Base-by-base conservation (phyloP, 805 yeast genomes). In the Metschnikowia similis region DNA sequence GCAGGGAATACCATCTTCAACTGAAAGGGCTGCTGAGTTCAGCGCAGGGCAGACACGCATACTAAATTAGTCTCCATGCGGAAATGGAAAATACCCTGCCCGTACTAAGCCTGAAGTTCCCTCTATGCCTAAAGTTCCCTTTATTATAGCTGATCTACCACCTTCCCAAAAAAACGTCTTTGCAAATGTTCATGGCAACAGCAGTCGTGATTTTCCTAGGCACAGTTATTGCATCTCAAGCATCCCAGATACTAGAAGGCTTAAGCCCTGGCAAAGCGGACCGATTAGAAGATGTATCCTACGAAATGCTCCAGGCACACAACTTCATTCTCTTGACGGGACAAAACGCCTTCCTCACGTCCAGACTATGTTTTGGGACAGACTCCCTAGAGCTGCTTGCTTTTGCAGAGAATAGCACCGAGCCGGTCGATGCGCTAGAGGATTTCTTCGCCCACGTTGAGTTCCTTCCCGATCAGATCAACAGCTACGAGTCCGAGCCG, bases 311-410 rank as follows among this genome's bases (percentile, higher is more conserved):
- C 6, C 27, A 29, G n/a, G 30, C 35, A 3, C 39, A 48, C 26
- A 39, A 36, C 8, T 36, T 56, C 2, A 46, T 55, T 10, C 41
- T 39, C 9, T 49, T 55, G 30, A 42, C 43, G 13, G 41, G 51
- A 4, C 56, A 53, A 17, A 44, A 37, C 9, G 48, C 60, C 13
- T 28, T 50, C 9, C 43, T 53, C 8, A 37, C 45, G 13, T 40
- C 52, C 13, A 36, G 34, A 14, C n/a, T 11, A 4, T 9, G 36
- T 17, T 16, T 40, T 9, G 38, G 32, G 37, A 28, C 26, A 7
- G 26, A 27, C 6, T 6, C 14, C 8, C 16, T 27, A 6, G 46
- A 27, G 14, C 10, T n/a, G 5, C 9, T 17, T 8, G 8, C 37
- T 17, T 8, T 13, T 13, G 27, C 16, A 29, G 37, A 44, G 16